These are phyloP conservation scores for Gossypium thurberi DNA, from an alignment of 345 rosid genomes.

Conservation along the genomic window DNA sequence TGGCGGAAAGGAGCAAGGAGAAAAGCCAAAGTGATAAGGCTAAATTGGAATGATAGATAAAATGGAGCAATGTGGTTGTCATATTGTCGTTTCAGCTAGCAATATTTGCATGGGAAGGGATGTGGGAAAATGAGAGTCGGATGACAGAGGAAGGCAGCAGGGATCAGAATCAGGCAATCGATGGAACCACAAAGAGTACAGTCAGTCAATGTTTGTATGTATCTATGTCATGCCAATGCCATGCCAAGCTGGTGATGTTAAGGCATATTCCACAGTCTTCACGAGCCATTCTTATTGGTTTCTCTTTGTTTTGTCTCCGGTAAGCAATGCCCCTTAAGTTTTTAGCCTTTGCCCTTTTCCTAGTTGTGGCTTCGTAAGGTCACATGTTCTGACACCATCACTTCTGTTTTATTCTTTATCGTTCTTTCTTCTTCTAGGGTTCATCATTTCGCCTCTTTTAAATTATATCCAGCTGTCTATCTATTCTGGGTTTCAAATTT, in stretches of 20 bases:
- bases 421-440: constrained; percentile 22
- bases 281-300: constrained; percentile 36
- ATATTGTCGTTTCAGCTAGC: constrained; percentile 6
- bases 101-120: constrained; percentile 28
- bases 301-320: constrained; percentile 36
- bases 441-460: constrained; percentile 1
- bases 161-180: constrained; percentile 5
- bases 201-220: constrained; percentile 9
- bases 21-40: constrained; percentile 13
- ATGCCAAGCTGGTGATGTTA: neutral
- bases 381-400: constrained; percentile 47
- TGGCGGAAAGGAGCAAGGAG: neutral
- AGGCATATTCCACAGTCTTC: constrained; percentile 22
- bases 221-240: neutral
- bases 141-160: neutral
- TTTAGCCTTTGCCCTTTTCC: neutral
- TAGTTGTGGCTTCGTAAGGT: constrained; percentile 12
- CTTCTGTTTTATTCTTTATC: constrained; percentile 35
- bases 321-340: neutral
- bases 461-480: constrained; percentile 8
- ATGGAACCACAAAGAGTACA: neutral
- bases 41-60: constrained; percentile 7
- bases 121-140: constrained; percentile 23
- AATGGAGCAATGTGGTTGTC: constrained; percentile 17
- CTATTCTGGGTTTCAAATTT: neutral